Base-by-base conservation (phyloP, 176 grass and related monocot species). In the Avena atlantica region DNA sequence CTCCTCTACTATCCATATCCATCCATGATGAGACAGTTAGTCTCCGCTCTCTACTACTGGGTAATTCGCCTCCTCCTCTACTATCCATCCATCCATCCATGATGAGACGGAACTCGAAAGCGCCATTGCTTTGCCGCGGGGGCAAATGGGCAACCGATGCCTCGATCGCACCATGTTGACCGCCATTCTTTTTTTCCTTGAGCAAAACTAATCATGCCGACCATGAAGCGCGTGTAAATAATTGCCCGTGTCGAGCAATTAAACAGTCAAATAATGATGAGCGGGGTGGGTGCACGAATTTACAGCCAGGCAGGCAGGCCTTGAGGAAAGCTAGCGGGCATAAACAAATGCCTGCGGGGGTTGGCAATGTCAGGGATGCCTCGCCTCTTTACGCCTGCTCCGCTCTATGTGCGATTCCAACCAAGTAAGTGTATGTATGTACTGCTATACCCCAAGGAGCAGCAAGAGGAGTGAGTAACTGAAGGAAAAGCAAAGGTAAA, bases 201-300 rank as follows among this genome's bases (percentile, higher is more conserved):
- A 71, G 49, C 59, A 90, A 90, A 90, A 93, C 81, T 85, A 90
- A 93, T 93, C 74, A 92, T 92, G 84, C 74, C 50, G 91, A 80
- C 79, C 80, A 92, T 83, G 87, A 79, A 87, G 71, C 78, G 86
- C 86, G 90, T 82, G 86, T 91, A 91, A 91, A 91, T 88, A 91
- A 91, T 85, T 91, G 82, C 21, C 78, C 70, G 90, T 88, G 86
- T 81, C 86, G 77, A 88, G 25, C 69, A 1, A 82, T 91, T 80
- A 86, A 76, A n/a, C 88, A 92, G 91, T 92, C 91, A 92, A 92
- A 87, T 89, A 93, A 93, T 90, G 76, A 90, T 88, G 45, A 81
- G 51, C 4, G 82, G 68, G 78, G 63, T 59, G 80, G 83, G 71
- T 64, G 89, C 89, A 88, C 84, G 81, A 93, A 87, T 93, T 93